A percentile compares a stretch with the other conserved stretches of the same genome.
These are phyloP conservation scores for Talinum fruticosum DNA, from an alignment of 148 eudicot species.

Conservation along the genomic window DNA sequence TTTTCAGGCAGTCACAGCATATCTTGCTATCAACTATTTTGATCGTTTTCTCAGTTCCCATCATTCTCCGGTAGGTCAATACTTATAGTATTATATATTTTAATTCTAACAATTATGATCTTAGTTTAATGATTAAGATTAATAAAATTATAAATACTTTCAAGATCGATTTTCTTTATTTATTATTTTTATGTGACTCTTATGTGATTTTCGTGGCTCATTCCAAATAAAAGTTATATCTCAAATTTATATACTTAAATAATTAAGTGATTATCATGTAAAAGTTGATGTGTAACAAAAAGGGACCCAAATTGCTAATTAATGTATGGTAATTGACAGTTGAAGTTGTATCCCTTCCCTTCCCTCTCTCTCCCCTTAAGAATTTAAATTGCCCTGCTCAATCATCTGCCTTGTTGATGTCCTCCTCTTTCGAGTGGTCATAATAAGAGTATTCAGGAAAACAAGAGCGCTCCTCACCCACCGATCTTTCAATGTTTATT, in stretches of 20 bases:
- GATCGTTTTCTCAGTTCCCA: conserved; percentile 72
- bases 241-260: background rate
- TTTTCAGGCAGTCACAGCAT: conserved; percentile 79
- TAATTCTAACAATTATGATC: too few relatives aligned
- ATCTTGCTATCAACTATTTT: conserved; percentile 75
- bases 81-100: background rate
- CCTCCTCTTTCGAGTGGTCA: conserved; percentile 1
- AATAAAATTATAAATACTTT: too few relatives aligned
- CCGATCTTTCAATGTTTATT: background rate
- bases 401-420: conserved; percentile 23
- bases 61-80: conserved; percentile 57
- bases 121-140: too few relatives aligned
- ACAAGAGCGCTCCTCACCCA: conserved; percentile 2
- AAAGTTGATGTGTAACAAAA: background rate
- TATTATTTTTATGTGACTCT: too few relatives aligned
- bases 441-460: background rate
- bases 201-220: too few relatives aligned
- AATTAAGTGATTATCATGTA: background rate
- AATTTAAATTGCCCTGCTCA: conserved; percentile 16
- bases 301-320: background rate
- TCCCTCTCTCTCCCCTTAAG: background rate
- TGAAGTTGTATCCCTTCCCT: background rate
- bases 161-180: too few relatives aligned
- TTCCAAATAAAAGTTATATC: too few relatives aligned
- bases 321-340: too few relatives aligned